Evolutionary conservation across 441 rosid species (phyloP).

Genomic region (Populus hybrid): DNA sequence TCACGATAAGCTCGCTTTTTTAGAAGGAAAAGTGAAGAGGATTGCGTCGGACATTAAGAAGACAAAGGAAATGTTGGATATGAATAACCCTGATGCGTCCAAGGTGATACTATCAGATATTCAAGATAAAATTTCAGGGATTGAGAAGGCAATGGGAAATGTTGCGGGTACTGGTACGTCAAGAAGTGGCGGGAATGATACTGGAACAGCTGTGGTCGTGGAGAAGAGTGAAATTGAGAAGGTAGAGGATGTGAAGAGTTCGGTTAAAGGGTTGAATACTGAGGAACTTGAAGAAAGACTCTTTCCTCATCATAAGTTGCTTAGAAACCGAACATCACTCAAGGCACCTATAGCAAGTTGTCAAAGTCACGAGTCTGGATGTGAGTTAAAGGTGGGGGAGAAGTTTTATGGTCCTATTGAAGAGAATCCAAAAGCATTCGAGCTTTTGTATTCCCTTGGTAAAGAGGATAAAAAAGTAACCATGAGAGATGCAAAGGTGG

Average conservation of each 20-base stretch:
- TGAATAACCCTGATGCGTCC: slow-evolving; percentile 78
- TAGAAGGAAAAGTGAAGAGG: slow-evolving; percentile 94
- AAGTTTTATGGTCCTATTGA: slow-evolving; percentile 41
- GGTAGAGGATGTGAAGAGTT: slow-evolving; percentile 32
- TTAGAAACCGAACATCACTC: slow-evolving; percentile 47
- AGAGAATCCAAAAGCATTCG: slow-evolving; percentile 51
- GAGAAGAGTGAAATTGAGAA: slow-evolving; percentile 32
- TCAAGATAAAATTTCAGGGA: slow-evolving; percentile 85
- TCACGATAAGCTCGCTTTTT: slow-evolving; percentile 90
- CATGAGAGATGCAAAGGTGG: slow-evolving; percentile 23
- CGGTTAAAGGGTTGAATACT: slow-evolving; percentile 53
- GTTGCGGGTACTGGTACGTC: slow-evolving; percentile 41
- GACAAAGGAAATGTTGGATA: slow-evolving; percentile 90
- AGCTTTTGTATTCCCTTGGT: slow-evolving; percentile 55
- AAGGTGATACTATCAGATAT: slow-evolving; percentile 68
- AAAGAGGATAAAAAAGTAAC: slow-evolving; percentile 34
- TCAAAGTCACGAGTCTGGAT: slow-evolving; percentile 27
- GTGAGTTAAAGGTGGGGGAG: slow-evolving; percentile 33
- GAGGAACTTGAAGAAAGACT: slow-evolving; percentile 87
- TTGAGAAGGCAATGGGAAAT: slow-evolving; percentile 70
- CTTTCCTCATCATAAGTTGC: slow-evolving; percentile 92
- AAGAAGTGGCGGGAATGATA: slow-evolving; percentile 25
- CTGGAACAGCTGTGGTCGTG: slow-evolving; percentile 19
- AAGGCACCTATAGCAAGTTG: slow-evolving; percentile 35
- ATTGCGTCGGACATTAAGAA: slow-evolving; percentile 88